phyloP scores from a whole-genome alignment of 1,139 yeast species.

The Tardiomyces digboiensis region DNA sequence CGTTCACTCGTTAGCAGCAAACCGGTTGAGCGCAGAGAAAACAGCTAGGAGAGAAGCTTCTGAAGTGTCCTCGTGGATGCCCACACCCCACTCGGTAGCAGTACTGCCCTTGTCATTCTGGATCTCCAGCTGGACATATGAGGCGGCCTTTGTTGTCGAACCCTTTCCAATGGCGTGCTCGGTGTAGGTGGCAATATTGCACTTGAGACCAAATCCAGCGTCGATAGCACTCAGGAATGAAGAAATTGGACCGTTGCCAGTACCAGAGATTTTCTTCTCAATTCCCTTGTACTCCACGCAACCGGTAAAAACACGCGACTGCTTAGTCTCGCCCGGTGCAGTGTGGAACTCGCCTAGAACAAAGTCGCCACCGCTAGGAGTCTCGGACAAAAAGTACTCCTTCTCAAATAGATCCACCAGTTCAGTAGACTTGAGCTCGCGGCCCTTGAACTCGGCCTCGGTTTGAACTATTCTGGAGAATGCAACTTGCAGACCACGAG shows the following conservation, averaged over 20 bases:
- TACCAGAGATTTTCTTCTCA: conserved; percentile 38
- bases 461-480: conserved; percentile 79
- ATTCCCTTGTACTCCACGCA: conserved; percentile 41
- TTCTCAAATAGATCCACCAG: conserved; percentile 65
- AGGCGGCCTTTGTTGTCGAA: conserved; percentile 79
- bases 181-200: conserved; percentile 75
- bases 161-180: conserved; percentile 93
- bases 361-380: conserved; percentile 22
- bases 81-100: conserved; percentile 80
- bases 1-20: too few species aligned
- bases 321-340: conserved; percentile 25
- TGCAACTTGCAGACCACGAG: conserved; percentile 84
- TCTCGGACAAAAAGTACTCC: conserved; percentile 48
- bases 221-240: conserved; percentile 76
- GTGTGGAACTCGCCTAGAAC: conserved; percentile 25
- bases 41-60: conserved; percentile 82
- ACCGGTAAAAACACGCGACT: conserved; percentile 42
- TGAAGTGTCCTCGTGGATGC: conserved; percentile 87
- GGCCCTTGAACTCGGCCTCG: conserved; percentile 74
- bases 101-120: conserved; percentile 30
- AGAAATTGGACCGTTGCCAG: conserved; percentile 94
- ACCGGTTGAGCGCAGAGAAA: conserved; percentile 55
- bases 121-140: conserved; percentile 45
- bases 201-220: conserved; percentile 41
- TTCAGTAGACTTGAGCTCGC: conserved; percentile 74